A percentile compares a stretch with the other conserved stretches of the same genome.
phyloP scores from a whole-genome alignment of 179 eudicot genomes.

The Vitellaria paradoxa region DNA sequence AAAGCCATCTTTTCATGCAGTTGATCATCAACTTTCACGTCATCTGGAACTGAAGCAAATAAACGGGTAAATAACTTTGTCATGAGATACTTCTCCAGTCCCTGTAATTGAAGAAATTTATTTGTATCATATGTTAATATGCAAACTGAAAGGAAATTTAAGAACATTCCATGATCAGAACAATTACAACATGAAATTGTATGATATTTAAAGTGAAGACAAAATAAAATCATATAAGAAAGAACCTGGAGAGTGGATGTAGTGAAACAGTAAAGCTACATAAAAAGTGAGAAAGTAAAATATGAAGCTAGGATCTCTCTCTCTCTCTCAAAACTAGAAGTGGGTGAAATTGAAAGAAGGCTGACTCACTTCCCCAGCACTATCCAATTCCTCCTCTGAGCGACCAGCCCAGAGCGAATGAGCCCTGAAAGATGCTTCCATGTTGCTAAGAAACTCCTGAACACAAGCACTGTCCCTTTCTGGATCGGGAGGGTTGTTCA shows the following conservation, averaged over 20 bases:
- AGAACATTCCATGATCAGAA: no score
- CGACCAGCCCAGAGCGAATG: slow-evolving; percentile 96
- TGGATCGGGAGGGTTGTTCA: slow-evolving; percentile 79
- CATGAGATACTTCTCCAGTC: slow-evolving; percentile 96
- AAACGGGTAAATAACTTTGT: slow-evolving; percentile 80
- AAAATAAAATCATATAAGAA: no score
- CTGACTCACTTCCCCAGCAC: slow-evolving; percentile 91
- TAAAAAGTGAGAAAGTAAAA: no score
- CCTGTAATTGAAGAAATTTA: slow-evolving; percentile 46
- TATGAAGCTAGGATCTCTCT: no score
- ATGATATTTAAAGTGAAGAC: no score
- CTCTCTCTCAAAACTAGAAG: not conserved
- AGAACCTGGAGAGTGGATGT: no score
- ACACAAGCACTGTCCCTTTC: slow-evolving; percentile 90
- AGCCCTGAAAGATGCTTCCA: slow-evolving; percentile 91
- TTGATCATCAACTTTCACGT: slow-evolving; percentile 69
- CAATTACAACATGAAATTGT: no score
- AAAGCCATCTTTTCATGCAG: slow-evolving; percentile 81
- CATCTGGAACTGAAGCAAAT: slow-evolving; percentile 82
- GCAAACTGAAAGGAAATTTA: no score
- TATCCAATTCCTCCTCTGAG: slow-evolving; percentile 92
- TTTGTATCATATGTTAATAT: not conserved
- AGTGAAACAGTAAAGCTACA: no score
- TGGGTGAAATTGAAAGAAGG: not conserved
- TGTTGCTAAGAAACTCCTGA: slow-evolving; percentile 78